Conservation (phyloP, 805 yeast genomes). For the Myxozyma sirexii region DNA sequence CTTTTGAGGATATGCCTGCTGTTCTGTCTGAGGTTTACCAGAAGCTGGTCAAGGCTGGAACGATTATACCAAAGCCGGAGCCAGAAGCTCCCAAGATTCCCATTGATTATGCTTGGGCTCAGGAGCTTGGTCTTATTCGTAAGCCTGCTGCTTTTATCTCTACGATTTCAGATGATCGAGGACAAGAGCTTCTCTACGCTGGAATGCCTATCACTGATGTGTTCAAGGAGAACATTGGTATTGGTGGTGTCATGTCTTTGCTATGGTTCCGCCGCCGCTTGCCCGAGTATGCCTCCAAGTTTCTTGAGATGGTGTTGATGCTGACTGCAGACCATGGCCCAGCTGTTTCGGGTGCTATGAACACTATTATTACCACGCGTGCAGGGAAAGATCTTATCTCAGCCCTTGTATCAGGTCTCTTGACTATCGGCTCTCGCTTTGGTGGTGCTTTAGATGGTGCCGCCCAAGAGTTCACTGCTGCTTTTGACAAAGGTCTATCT, state of each 20-base stretch:
- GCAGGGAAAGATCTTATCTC: conserved; percentile 53
- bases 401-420: conserved; percentile 49
- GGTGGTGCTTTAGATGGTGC: conserved; percentile 55
- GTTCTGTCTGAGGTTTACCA: conserved; percentile 66
- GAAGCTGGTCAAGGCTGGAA: conserved; percentile 54
- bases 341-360: conserved; percentile 53
- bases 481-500: conserved; percentile 49
- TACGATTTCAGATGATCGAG: conserved; percentile 53
- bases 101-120: conserved; percentile 53
- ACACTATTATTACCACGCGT: conserved; percentile 52
- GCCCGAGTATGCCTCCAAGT: conserved; percentile 50
- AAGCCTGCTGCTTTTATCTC: conserved; percentile 54
- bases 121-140: conserved; percentile 51
- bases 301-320: conserved; percentile 54
- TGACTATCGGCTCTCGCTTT: conserved; percentile 51
- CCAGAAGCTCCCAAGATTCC: conserved; percentile 54
- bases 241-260: conserved; percentile 53
- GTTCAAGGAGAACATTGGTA: conserved; percentile 52
- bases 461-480: conserved; percentile 50
- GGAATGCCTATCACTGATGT: conserved; percentile 53
- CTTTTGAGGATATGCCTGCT: conserved; percentile 54
- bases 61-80: conserved; percentile 46
- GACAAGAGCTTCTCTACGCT: conserved; percentile 51
- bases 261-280: conserved; percentile 52
- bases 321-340: conserved; percentile 54